A percentile compares a stretch with the other conserved stretches of the same genome.
Evolutionary conservation across 495 filamentous ascomycete genomes (phyloP).

Genomic region (Penicillium herquei): DNA sequence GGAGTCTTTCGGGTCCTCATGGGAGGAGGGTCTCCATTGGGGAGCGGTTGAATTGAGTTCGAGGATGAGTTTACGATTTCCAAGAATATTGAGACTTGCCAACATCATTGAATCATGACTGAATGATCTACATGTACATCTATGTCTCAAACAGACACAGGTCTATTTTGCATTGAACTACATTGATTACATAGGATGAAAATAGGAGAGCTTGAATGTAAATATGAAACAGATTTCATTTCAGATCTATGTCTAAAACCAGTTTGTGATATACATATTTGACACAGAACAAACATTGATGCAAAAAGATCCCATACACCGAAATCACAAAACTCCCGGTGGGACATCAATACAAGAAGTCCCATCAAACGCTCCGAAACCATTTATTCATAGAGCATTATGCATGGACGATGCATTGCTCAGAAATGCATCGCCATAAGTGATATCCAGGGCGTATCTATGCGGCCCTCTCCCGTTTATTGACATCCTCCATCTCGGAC

Average conservation of each 20-base stretch:
- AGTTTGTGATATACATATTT: neutral
- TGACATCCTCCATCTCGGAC: conserved; percentile 77
- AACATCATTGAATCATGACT: too few species aligned
- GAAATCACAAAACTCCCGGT: neutral
- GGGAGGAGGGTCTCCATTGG: conserved; percentile 8
- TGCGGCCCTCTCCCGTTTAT: conserved; percentile 34
- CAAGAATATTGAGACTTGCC: neutral
- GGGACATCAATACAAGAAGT: neutral
- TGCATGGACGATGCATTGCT: conserved; percentile 4
- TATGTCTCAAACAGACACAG: too few species aligned
- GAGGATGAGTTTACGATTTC: neutral
- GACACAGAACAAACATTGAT: neutral
- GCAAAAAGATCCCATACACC: neutral
- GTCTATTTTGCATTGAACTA: too few species aligned
- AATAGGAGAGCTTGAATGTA: too few species aligned
- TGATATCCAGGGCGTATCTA: neutral
- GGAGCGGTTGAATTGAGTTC: conserved; percentile 1
- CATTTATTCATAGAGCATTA: conserved; percentile 13
- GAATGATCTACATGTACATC: neutral
- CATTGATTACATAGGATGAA: too few species aligned
- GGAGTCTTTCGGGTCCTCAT: conserved; percentile 31
- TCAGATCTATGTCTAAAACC: conserved; percentile 16
- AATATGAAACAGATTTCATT: neutral
- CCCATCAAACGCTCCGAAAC: conserved; percentile 6
- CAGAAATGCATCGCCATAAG: neutral